Conservation (phyloP, 306 rosid species). For the Acacia acuminata region DNA sequence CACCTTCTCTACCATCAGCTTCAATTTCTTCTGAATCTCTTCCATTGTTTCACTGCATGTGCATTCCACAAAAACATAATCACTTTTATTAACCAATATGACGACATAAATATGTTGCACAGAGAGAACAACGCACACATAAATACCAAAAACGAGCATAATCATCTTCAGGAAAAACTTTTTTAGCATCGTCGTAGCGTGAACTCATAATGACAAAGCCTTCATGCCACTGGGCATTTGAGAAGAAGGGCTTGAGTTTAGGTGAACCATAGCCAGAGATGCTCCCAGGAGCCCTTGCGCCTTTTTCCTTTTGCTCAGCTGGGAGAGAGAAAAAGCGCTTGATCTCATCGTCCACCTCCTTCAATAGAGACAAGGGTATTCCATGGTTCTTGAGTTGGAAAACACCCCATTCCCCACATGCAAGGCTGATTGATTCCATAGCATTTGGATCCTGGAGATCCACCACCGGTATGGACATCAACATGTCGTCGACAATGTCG, state of each 20-base stretch:
- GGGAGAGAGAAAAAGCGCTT: conserved; percentile 59
- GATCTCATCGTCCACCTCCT: conserved; percentile 48
- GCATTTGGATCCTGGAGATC: conserved; percentile 50
- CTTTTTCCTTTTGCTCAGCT: conserved; percentile 46
- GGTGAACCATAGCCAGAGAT: conserved; percentile 72
- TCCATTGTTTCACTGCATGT: too few relatives aligned
- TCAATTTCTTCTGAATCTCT: too few relatives aligned
- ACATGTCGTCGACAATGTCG: not conserved
- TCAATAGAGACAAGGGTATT: conserved; percentile 19
- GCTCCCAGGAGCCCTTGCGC: conserved; percentile 44
- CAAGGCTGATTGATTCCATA: conserved; percentile 42
- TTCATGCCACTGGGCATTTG: conserved; percentile 83
- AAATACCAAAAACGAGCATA: too few relatives aligned
- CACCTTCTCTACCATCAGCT: too few relatives aligned
- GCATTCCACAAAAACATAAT: too few relatives aligned
- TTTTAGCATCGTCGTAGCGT: conserved; percentile 48
- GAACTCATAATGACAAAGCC: conserved; percentile 80
- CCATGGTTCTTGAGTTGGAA: conserved; percentile 50
- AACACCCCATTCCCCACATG: conserved; percentile 71
- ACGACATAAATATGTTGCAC: too few relatives aligned
- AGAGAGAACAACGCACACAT: too few relatives aligned
- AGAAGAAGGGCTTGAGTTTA: conserved; percentile 59
- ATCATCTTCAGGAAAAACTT: not conserved
- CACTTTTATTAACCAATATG: too few relatives aligned
- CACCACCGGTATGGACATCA: conserved; percentile 39